Percentiles rank a stretch among this genome's conserved stretches.
These are phyloP conservation scores for Penicillium sclerotigenum DNA, from an alignment of 2,329 filamentous ascomycete genomes.

Conservation along the genomic window DNA sequence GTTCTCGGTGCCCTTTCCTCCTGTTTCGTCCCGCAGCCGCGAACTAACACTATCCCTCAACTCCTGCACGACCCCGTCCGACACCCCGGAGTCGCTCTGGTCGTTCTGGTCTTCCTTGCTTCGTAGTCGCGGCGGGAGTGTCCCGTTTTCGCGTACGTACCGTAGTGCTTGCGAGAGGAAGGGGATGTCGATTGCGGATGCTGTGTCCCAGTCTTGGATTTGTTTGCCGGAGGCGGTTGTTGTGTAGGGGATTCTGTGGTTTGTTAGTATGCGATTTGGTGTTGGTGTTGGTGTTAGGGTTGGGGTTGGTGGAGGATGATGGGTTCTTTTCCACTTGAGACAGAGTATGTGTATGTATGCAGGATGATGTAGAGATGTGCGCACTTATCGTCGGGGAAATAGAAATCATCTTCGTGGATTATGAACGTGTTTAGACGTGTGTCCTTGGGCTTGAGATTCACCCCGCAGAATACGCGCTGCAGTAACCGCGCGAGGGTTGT, in stretches of 20 bases:
- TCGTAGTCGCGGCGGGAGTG: conserved; percentile 47
- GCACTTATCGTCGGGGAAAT: conserved; percentile 71
- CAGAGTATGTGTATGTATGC: neutral
- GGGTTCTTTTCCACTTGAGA: neutral
- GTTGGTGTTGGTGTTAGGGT: neutral
- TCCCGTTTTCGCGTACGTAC: conserved; percentile 67
- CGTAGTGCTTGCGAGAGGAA: conserved; percentile 64
- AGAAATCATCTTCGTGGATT: conserved; percentile 96
- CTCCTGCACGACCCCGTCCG: conserved; percentile 23
- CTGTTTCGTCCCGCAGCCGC: neutral
- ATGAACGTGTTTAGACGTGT: conserved; percentile 57
- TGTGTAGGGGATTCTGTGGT: conserved; percentile 43
- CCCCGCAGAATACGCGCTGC: conserved; percentile 68
- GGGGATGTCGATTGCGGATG: conserved; percentile 70
- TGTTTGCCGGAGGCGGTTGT: conserved; percentile 51
- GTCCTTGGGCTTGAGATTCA: conserved; percentile 1
- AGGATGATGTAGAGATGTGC: conserved; percentile 23
- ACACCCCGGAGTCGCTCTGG: conserved; percentile 44
- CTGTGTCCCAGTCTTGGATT: conserved; percentile 88
- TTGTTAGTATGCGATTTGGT: neutral
- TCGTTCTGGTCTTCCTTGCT: conserved; percentile 61
- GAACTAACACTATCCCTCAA: conserved; percentile 24
- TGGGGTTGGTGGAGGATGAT: neutral
- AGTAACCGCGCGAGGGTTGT: conserved; percentile 86
- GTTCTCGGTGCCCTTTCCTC: neutral